Evolutionary conservation across 306 rosid species (phyloP).

Genomic region (Potentilla sterilis): DNA sequence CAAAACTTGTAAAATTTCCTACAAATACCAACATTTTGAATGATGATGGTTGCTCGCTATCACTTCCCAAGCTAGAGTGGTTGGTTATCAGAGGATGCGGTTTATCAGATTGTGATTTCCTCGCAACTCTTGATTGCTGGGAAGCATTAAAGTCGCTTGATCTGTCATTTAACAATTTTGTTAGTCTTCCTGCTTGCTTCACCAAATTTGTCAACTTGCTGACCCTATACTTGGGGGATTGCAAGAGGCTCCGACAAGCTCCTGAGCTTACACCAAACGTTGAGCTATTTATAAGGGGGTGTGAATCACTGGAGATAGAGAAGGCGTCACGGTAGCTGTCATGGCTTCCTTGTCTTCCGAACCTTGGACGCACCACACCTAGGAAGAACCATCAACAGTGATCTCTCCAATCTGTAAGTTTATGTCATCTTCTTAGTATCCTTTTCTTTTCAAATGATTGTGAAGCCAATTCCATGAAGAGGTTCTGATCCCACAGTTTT

Average conservation of each 20-base stretch:
- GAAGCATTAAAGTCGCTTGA: fast-evolving
- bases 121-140: not conserved
- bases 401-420: too few relatives aligned
- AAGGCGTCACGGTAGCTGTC: too few relatives aligned
- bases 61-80: not conserved
- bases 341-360: too few relatives aligned
- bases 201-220: not conserved
- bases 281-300: too few relatives aligned
- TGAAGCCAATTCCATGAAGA: too few relatives aligned
- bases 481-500: too few relatives aligned
- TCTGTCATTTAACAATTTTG: not conserved
- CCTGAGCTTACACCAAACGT: not conserved
- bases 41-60: not conserved
- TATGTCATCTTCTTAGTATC: too few relatives aligned
- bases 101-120: not conserved
- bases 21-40: not conserved
- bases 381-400: too few relatives aligned
- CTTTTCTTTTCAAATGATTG: too few relatives aligned
- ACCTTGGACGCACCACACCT: too few relatives aligned
- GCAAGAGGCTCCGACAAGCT: not conserved
- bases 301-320: too few relatives aligned
- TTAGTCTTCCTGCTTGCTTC: not conserved
- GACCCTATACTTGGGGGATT: fast-evolving
- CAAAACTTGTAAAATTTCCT: not conserved
- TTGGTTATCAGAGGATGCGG: not conserved